Percentiles rank a stretch among this genome's conserved stretches.
Conservation (phyloP, 768 basidiomycete species). For the Tulasnella sp. region DNA sequence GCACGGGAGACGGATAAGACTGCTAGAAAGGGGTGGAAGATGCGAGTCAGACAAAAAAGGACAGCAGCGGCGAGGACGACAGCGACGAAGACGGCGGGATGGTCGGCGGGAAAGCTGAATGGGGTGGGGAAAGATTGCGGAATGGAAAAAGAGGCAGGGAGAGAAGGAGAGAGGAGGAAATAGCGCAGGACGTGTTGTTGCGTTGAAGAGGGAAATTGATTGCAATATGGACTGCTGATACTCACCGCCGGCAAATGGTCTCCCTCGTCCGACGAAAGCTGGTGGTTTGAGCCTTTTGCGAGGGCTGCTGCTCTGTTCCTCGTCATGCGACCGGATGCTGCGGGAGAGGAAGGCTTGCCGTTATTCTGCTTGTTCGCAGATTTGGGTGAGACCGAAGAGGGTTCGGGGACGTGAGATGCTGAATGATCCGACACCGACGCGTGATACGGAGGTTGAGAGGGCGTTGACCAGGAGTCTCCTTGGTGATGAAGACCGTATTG, state of each 20-base stretch:
- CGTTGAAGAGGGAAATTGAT: not conserved
- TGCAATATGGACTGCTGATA: constrained; percentile 9
- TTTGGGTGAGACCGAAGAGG: constrained; percentile 15
- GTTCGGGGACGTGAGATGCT: constrained; percentile 17
- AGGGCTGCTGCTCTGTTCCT: constrained; percentile 22
- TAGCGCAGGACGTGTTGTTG: not conserved
- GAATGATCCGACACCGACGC: not conserved
- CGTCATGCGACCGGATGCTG: constrained; percentile 11
- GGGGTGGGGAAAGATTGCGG: not conserved
- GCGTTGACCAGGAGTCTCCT: constrained; percentile 22
- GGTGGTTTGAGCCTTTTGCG: constrained; percentile 15
- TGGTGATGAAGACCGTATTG: constrained; percentile 27
- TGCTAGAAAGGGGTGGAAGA: constrained; percentile 18
- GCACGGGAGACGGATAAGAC: constrained; percentile 4
- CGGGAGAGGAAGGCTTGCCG: constrained; percentile 6
- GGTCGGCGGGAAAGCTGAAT: not conserved
- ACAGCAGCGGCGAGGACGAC: not conserved
- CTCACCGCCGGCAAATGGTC: constrained; percentile 10
- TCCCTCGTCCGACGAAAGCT: not conserved
- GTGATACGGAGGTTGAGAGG: constrained; percentile 17
- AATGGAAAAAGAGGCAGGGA: not conserved
- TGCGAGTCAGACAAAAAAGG: constrained; percentile 16
- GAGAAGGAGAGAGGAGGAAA: not conserved
- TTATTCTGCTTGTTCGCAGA: not conserved
- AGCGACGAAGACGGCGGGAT: not conserved